Evolutionary conservation across 352 stramenopile species (phyloP), one percentile per base, ranked within the genome.

Genomic region (Poterioochromonas sp.): DNA sequence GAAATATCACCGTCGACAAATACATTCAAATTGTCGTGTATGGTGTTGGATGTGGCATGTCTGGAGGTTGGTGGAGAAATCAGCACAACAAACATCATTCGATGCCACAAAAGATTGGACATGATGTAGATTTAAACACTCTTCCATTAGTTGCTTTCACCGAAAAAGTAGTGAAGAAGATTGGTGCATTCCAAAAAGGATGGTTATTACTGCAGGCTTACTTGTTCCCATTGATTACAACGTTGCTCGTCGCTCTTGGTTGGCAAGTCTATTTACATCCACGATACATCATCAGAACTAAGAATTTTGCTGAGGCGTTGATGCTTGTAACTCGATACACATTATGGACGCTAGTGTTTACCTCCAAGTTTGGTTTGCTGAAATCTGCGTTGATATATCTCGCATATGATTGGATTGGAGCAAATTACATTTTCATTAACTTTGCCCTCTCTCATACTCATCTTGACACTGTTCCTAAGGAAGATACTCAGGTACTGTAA

Each of bases 81-180:
- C 74, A 82, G 69, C 81, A 84, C 65, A 84, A 84, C 76, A 83
- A 83, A 64, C 81, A 84, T 53, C 81, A 84, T 68, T 71, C 79
- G 20, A 80, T 79, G 53, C 80, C 81, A 47, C 81, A 84, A 53
- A 83, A 83, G 64, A 32, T 84, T 0, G 15, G 71, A 35, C 76
- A 84, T 68, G 81, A 84, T 73, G 73, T 84, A 22, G 81, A 84
- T 68, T 54, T 84, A 2, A 79, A 84, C 76, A 84, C 81, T 32
- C 34, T 82, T 32, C 81, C 81, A 44, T 47, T 84, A 3, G 79
- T 84, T 18, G 79, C 81, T 40, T 84, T 84, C 64, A 65, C 79
- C 71, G 65, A 81, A n/a, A 81, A 80, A 44, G 53, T 82, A 29
- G 43, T 43, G 0, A 68, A 63, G 8, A 63, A 63, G 40, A 44